A percentile compares a stretch with the other conserved stretches of the same genome.
Evolutionary conservation across 2,329 filamentous ascomycete species (phyloP).

Genomic region (Plectosphaerella cucumerina): DNA sequence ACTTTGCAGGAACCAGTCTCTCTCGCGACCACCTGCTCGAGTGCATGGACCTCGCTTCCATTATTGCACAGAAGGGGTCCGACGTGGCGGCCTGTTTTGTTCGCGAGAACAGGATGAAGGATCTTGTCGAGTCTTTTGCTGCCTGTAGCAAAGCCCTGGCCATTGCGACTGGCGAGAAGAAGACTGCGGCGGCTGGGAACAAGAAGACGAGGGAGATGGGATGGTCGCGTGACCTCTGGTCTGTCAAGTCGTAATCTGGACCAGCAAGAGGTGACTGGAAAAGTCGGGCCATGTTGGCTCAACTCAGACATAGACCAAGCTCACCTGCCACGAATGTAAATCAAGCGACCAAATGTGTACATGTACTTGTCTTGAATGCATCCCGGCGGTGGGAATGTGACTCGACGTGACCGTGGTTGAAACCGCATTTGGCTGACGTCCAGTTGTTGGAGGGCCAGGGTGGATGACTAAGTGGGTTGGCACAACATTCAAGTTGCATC

Average conservation of each 20-base stretch:
- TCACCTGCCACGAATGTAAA: too few species aligned
- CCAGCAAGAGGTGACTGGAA: neutral
- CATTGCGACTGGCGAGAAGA: conserved; percentile 51
- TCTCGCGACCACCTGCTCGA: conserved; percentile 74
- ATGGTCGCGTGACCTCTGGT: conserved; percentile 61
- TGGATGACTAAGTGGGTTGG: too few species aligned
- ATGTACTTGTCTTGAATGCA: too few species aligned
- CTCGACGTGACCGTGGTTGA: too few species aligned
- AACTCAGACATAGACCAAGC: too few species aligned
- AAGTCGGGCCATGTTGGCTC: too few species aligned
- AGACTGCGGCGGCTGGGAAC: conserved; percentile 40
- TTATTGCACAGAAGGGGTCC: conserved; percentile 67
- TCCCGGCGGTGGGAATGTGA: too few species aligned
- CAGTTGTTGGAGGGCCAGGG: too few species aligned
- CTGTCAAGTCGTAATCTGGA: conserved; percentile 39
- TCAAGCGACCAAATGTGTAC: too few species aligned
- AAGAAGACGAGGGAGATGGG: conserved; percentile 60
- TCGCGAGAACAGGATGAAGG: conserved; percentile 63
- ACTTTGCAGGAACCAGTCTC: conserved; percentile 71
- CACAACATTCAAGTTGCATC: too few species aligned
- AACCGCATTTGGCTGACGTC: too few species aligned
- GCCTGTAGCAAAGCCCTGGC: conserved; percentile 69
- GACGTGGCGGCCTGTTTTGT: conserved; percentile 63
- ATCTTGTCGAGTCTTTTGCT: conserved; percentile 74
- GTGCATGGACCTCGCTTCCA: conserved; percentile 78